Percentiles rank a stretch among this genome's conserved stretches.
phyloP scores from a whole-genome alignment of 139 green algal genomes.

The Chlorella sp. region DNA sequence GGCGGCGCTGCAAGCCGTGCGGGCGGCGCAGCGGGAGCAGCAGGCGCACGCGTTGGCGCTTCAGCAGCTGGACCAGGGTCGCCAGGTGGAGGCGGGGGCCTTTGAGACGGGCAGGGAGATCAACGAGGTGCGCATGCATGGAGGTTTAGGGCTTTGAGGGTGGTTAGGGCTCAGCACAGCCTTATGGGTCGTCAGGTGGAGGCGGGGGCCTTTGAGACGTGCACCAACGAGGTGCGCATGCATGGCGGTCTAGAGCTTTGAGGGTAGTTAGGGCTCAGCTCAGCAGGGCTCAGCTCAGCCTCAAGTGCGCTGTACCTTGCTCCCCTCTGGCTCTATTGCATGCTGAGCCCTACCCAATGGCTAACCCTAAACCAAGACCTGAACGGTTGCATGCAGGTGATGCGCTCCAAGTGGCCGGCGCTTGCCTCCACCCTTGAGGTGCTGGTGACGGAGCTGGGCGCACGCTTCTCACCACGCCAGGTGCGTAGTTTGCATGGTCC shows the following conservation, averaged over 20 bases:
- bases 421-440: constrained; percentile 32
- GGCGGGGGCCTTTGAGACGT: constrained; percentile 35
- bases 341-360: no score
- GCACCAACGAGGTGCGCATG: constrained; percentile 56
- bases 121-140: constrained; percentile 42
- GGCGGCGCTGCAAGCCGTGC: no score
- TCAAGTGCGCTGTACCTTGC: no score
- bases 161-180: no score
- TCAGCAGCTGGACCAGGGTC: constrained; percentile 3
- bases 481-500: no score
- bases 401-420: constrained; percentile 43
- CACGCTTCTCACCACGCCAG: background rate
- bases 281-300: no score
- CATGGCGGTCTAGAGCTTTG: background rate
- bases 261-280: no score
- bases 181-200: constrained; percentile 6
- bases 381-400: background rate
- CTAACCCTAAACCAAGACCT: no score
- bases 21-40: background rate
- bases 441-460: constrained; percentile 22
- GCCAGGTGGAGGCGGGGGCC: constrained; percentile 17
- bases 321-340: no score
- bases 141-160: no score
- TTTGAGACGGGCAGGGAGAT: constrained; percentile 63
- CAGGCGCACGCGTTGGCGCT: background rate